Evolutionary conservation across 2,329 filamentous ascomycete genomes (phyloP).

Genomic region (Orbilia blumenaviensis): DNA sequence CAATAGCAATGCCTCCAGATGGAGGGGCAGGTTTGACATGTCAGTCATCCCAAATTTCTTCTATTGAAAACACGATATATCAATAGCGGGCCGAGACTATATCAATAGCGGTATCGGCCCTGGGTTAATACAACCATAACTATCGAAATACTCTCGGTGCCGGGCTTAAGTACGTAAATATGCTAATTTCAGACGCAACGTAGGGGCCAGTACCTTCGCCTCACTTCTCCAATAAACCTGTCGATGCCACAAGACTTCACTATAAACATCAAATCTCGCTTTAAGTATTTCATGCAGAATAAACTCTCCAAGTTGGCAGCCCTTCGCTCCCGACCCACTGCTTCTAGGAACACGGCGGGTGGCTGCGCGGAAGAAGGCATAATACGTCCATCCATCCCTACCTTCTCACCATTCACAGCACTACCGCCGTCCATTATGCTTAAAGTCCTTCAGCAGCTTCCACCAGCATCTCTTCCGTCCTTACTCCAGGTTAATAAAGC

Average conservation of each 20-base stretch:
- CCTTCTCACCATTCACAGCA: neutral
- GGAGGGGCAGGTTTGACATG: conserved; percentile 6
- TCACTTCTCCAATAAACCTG: neutral
- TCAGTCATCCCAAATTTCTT: neutral
- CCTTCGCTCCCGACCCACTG: neutral
- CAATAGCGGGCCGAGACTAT: no score
- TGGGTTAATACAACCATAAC: no score
- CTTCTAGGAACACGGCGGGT: no score
- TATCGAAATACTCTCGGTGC: no score
- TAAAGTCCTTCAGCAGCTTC: conserved; percentile 3
- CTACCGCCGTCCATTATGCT: conserved; percentile 1
- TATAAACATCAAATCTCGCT: neutral
- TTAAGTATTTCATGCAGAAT: neutral
- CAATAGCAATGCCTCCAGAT: neutral
- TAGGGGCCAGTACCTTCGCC: conserved; percentile 26
- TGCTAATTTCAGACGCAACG: neutral
- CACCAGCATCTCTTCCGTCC: neutral
- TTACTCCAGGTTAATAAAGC: neutral
- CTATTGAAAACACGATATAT: neutral
- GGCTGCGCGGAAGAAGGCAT: no score
- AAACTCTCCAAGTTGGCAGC: neutral
- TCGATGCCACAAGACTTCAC: neutral
- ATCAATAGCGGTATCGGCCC: no score
- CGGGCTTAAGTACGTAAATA: no score
- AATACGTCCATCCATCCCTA: no score